Evolutionary conservation across 148 eudicot genomes (phyloP).

Genomic region (Fagopyrum esculentum): DNA sequence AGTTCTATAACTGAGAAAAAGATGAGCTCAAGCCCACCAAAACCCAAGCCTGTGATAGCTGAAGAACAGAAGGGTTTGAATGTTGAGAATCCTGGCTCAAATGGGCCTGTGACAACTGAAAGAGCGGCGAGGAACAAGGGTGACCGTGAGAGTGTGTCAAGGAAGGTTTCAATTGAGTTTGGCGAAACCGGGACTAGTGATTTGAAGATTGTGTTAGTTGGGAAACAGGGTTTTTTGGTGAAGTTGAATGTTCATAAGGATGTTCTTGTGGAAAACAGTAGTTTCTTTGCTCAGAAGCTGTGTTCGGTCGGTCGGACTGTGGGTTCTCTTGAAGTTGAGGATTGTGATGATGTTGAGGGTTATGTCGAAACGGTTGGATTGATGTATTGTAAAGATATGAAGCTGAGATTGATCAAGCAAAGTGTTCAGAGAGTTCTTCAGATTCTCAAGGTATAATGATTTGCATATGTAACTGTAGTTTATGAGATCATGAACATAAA

Average conservation of each 20-base stretch:
- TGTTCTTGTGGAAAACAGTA: constrained; percentile 48
- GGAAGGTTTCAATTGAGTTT: constrained; percentile 84
- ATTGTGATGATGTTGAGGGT: constrained; percentile 83
- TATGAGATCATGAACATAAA: too few species aligned
- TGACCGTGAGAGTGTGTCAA: constrained; percentile 37
- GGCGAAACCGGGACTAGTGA: constrained; percentile 80
- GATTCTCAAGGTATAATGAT: constrained; percentile 47
- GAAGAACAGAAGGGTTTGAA: constrained; percentile 30
- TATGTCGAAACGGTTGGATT: constrained; percentile 81
- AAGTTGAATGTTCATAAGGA: constrained; percentile 78
- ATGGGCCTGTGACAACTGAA: constrained; percentile 19
- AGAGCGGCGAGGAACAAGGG: constrained; percentile 30
- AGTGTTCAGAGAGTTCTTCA: constrained; percentile 77
- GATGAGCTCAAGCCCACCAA: constrained; percentile 16
- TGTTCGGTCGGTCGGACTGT: constrained; percentile 32
- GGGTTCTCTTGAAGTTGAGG: constrained; percentile 50
- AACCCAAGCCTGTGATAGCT: constrained; percentile 20
- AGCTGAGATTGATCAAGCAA: constrained; percentile 77
- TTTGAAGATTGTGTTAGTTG: constrained; percentile 59
- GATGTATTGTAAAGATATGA: constrained; percentile 81
- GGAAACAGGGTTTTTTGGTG: constrained; percentile 72
- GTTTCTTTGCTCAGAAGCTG: constrained; percentile 52
- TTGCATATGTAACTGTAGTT: too few species aligned
- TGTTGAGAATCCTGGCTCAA: constrained; percentile 16
- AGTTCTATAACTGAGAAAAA: constrained; percentile 32